Evolutionary conservation across 805 yeast genomes (phyloP).

Genomic region (Starmerella floris): DNA sequence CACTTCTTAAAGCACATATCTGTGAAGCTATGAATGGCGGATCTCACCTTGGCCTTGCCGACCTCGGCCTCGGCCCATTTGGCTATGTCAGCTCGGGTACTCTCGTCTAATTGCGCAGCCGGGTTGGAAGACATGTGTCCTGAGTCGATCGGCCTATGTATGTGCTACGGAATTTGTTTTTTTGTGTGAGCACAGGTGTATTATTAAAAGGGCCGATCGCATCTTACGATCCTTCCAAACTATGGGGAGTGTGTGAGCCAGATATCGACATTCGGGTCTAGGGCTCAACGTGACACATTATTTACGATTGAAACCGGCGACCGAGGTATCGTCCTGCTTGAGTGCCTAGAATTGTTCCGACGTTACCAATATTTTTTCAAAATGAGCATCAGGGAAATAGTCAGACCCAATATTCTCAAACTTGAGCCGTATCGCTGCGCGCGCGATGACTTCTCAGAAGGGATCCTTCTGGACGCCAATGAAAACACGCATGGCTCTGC

Average conservation of each 20-base stretch:
- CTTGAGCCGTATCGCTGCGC: slow-evolving; percentile 94
- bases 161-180: too few species aligned
- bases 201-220: too few species aligned
- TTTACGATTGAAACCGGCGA: not conserved
- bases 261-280: too few species aligned
- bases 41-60: slow-evolving; percentile 70
- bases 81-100: slow-evolving; percentile 58
- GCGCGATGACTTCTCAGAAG: slow-evolving; percentile 83
- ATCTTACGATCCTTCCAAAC: too few species aligned
- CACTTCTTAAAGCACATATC: slow-evolving; percentile 86
- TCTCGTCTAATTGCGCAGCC: slow-evolving; percentile 43
- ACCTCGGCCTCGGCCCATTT: slow-evolving; percentile 70
- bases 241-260: too few species aligned
- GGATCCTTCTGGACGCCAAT: slow-evolving; percentile 84
- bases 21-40: slow-evolving; percentile 70
- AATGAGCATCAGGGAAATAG: slow-evolving; percentile 35
- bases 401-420: slow-evolving; percentile 71
- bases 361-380: too few species aligned
- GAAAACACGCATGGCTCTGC: slow-evolving; percentile 93
- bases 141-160: too few species aligned
- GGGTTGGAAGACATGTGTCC: not conserved
- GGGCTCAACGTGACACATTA: too few species aligned
- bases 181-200: too few species aligned
- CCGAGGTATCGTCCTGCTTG: not conserved
- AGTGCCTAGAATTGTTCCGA: too few species aligned